These are phyloP conservation scores for Hyphodiscus sp. DNA, from an alignment of 2,329 filamentous ascomycete genomes.

Conservation along the genomic window DNA sequence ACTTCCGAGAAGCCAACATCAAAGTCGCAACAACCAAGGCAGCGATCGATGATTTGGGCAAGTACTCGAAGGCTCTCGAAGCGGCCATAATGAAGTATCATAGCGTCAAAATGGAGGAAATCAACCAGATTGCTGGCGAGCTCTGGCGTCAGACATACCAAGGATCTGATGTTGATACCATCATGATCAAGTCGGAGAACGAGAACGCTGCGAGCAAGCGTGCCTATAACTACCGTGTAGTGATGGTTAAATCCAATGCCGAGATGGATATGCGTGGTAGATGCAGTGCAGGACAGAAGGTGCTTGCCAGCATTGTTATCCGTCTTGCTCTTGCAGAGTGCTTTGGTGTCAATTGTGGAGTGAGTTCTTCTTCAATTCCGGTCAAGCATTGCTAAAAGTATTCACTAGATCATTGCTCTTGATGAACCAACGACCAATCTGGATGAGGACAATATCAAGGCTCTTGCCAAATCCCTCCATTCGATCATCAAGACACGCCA, in stretches of 20 bases:
- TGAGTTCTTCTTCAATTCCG: slow-evolving; percentile 21
- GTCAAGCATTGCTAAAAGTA: slow-evolving; percentile 1
- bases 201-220: slow-evolving; percentile 70
- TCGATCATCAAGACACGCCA: slow-evolving; percentile 79
- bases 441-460: slow-evolving; percentile 89
- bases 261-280: slow-evolving; percentile 99
- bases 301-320: slow-evolving; percentile 95
- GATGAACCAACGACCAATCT: slow-evolving; percentile 98
- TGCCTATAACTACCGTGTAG: slow-evolving; percentile 93
- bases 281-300: slow-evolving; percentile 94
- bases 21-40: slow-evolving; percentile 88
- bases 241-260: slow-evolving; percentile 94
- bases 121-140: slow-evolving; percentile 90
- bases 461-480: slow-evolving; percentile 76
- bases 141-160: slow-evolving; percentile 97
- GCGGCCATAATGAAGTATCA: slow-evolving; percentile 98
- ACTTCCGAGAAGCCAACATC: slow-evolving; percentile 84
- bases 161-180: slow-evolving; percentile 94
- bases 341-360: slow-evolving; percentile 89
- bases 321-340: slow-evolving; percentile 92
- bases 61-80: slow-evolving; percentile 79
- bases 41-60: slow-evolving; percentile 80
- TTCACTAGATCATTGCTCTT: slow-evolving; percentile 67
- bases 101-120: slow-evolving; percentile 94
- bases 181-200: slow-evolving; percentile 87